Evolutionary conservation across 108 stramenopile species (phyloP), one percentile per base, ranked within the genome.

Genomic region (Aurantiochytrium sp.): DNA sequence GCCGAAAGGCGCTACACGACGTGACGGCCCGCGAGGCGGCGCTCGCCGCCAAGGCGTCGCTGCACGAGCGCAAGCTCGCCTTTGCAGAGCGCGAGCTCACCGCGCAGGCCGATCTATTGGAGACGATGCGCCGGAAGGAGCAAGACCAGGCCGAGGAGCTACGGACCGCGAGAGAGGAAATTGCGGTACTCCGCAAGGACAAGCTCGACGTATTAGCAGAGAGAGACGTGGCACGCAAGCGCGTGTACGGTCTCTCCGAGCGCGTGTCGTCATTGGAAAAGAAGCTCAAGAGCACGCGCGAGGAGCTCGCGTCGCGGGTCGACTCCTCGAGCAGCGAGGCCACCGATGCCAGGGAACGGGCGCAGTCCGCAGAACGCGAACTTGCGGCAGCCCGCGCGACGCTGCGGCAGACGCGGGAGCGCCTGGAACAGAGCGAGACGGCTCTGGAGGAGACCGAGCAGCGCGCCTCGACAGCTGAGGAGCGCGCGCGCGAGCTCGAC

Each of bases 31-130:
- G 73, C 21, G 73, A 81, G 39, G 73, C 73, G 6, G 73, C 73
- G 73, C 73, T 81, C 27, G 42, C 45, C n/a, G 73, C 73, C 73
- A 81, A 81, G 45, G 42, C 45, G 1, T 41, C 39, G 6, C n/a
- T 81, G 42, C 42, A 41, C 45, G 73, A 81, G 73, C 73, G 73
- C 27, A 81, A 81, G 39, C 3, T 81, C 6, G 73, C 39, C 1
- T 81, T 48, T 81, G 73, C 73, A 6, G 73, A 81, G 45, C n/a
- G 27, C 2, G 73, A 81, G 24, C 73, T 81, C 24, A 81, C 73
- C 12, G 73, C 73, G 19, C 12, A 81, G 45, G 73, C 73, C n/a
- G 45, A 81, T 24, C 30, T 81, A 3, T 81, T 41, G 42, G 73
- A 81, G 39, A 24, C 21, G 1, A 6, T 81, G 0, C 50, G 45